Evolutionary conservation across 148 eudicot species (phyloP), one percentile per base, ranked within the genome.

Genomic region (Rhododendron kiyosumense): DNA sequence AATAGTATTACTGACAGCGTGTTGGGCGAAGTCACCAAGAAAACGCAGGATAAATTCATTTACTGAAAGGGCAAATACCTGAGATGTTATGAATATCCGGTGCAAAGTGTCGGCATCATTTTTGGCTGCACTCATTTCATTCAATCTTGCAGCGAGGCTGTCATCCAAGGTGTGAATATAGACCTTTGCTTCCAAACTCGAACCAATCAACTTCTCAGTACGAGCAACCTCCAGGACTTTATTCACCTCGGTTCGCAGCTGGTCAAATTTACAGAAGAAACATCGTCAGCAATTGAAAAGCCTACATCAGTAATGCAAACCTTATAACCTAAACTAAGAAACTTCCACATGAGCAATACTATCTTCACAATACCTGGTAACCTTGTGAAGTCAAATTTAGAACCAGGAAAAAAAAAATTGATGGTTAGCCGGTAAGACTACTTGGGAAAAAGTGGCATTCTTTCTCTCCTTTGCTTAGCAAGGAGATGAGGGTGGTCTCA

Each of bases 221-320:
- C 99, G 95, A 85, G 99, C 99, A 83, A 89, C 88, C 89, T 97
- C 99, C 79, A 97, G 89, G 82, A 92, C 95, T 90, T 92, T 97
- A 89, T 97, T 97, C 67, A 97, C 99, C 92, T 97, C 99, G 2
- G 96, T 97, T 86, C 99, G 92, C 90, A 97, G 90, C 99, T 97
- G 94, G 45, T 61, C 67, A 15, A 69, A 26, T 28, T 69, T 1
- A 12, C 36, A 26, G 1, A 69, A 69, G 75, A 69, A 69, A 69
- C 36, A 69, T 69, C 0, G 32, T 28, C 36, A 28, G 36, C 75
- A 28, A 69, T 69, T 69, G 36, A 28, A 71, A 26, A 14, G 34
- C 15, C 41, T 41, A 30, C 11, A 74, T 24, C 11, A 36, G 43
- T 17, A 74, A 74, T 34, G 43, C 24, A 74, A 74, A 6, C 7